These are phyloP conservation scores for Paramecium octaurelia DNA, from an alignment of 73 alveolate species.

Conservation along the genomic window DNA sequence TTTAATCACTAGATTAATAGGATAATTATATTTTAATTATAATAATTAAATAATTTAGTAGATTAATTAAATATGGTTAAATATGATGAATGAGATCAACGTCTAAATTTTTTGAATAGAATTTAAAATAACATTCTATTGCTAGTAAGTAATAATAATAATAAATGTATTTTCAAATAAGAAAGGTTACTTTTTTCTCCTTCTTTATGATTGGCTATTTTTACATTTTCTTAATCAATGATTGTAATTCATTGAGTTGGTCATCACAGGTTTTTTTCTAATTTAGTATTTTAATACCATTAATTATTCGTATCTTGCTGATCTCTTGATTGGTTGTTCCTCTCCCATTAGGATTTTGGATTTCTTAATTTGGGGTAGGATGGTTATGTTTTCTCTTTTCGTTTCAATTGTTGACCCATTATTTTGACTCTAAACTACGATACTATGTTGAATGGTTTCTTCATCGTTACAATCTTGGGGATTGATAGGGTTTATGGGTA, in stretches of 20 bases:
- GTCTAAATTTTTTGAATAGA: not conserved
- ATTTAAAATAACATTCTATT: no score
- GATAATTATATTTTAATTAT: no score
- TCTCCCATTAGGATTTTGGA: not conserved
- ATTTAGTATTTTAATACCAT: not conserved
- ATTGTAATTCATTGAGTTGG: not conserved
- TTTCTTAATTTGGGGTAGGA: not conserved
- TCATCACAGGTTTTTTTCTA: slow-evolving; percentile 10
- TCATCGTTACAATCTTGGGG: slow-evolving; percentile 12
- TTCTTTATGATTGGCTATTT: not conserved
- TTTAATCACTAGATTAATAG: no score
- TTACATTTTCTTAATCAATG: not conserved
- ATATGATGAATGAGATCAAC: not conserved
- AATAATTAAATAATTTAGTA: no score
- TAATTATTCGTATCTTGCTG: slow-evolving; percentile 5
- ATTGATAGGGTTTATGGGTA: not conserved
- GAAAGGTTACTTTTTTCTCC: slow-evolving; percentile 5
- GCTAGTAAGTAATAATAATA: not conserved
- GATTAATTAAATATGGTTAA: no score
- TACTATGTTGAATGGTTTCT: not conserved
- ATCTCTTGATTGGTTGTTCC: not conserved
- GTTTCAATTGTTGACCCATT: not conserved
- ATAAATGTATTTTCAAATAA: not conserved
- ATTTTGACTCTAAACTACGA: not conserved
- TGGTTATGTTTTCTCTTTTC: not conserved